These are phyloP conservation scores for Fusarium sp. DNA, from an alignment of 2,329 filamentous ascomycete genomes.

Conservation along the genomic window DNA sequence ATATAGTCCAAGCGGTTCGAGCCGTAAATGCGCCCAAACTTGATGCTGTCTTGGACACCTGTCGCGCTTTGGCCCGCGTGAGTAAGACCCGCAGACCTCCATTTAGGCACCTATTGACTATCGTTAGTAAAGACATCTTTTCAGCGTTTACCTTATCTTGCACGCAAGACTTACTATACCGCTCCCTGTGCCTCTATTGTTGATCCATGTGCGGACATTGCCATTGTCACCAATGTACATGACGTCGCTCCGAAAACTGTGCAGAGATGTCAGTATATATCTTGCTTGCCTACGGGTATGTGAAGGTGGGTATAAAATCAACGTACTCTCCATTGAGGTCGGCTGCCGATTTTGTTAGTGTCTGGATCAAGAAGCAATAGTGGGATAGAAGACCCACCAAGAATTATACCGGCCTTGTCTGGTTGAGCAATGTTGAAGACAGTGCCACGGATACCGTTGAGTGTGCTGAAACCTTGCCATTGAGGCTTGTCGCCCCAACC, in stretches of 20 bases:
- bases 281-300: no score
- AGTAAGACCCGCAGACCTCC: conserved; percentile 1
- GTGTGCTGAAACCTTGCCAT: conserved; percentile 1
- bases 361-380: not conserved
- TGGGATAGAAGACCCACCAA: not conserved
- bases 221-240: conserved; percentile 3
- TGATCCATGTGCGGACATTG: conserved; percentile 1
- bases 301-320: no score
- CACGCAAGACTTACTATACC: not conserved
- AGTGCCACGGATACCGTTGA: conserved; percentile 1
- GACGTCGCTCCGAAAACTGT: not conserved
- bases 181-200: not conserved
- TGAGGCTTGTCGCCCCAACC: conserved; percentile 5
- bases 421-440: not conserved
- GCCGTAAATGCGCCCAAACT: conserved; percentile 7
- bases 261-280: not conserved
- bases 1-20: conserved; percentile 9
- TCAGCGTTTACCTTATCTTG: no score
- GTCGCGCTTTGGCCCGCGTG: not conserved
- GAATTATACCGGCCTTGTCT: conserved; percentile 2
- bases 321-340: conserved; percentile 9
- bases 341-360: not conserved
- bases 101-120: not conserved
- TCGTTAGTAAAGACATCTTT: no score
- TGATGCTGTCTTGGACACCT: conserved; percentile 6